Conservation (phyloP, 2,329 filamentous ascomycete genomes). For the Cercospora beticola region DNA sequence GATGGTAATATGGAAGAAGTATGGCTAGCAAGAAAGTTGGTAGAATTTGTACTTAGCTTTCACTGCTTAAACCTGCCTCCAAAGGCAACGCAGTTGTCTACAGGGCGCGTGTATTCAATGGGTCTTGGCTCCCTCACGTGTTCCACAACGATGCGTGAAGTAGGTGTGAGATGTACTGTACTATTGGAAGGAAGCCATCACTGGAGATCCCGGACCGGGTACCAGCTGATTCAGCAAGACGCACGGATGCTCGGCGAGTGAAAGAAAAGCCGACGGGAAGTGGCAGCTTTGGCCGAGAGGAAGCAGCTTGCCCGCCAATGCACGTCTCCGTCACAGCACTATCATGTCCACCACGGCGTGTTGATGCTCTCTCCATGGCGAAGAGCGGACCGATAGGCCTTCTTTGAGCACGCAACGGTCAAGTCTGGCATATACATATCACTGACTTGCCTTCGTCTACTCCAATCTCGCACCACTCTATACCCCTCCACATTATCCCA, state of each 20-base stretch:
- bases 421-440: neutral
- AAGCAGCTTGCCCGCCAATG: conserved; percentile 8
- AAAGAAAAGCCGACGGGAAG: conserved; percentile 4
- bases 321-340: neutral
- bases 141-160: neutral
- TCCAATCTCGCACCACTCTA: neutral
- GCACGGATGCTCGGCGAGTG: conserved; percentile 8
- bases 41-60: neutral
- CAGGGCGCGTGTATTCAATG: neutral
- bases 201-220: neutral
- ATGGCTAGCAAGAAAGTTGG: neutral
- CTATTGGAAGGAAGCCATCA: neutral
- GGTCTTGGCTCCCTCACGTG: neutral
- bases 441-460: neutral
- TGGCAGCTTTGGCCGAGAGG: conserved; percentile 1
- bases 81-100: conserved; percentile 6
- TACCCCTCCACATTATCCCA: neutral
- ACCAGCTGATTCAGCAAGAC: neutral
- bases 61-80: conserved; percentile 6
- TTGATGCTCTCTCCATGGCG: neutral
- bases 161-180: neutral
- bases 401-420: neutral
- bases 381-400: neutral
- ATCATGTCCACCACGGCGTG: conserved; percentile 4
- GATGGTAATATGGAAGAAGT: neutral